These are phyloP conservation scores for Gossypium ekmanianum DNA, from an alignment of 345 rosid genomes.

Conservation along the genomic window DNA sequence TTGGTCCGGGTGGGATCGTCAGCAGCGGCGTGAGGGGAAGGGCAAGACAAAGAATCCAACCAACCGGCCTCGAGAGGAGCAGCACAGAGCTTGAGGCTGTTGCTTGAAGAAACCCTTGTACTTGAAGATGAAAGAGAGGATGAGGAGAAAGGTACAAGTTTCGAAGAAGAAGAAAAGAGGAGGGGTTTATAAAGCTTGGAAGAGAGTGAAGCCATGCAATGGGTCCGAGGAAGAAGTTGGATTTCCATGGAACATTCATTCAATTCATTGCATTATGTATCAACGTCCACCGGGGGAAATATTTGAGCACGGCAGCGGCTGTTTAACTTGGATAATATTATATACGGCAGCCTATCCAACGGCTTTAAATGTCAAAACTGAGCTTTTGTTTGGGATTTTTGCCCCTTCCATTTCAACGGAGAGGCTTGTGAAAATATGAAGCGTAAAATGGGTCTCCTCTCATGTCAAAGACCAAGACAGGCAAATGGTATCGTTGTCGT, in stretches of 20 bases:
- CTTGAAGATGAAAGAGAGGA: slow-evolving; percentile 6
- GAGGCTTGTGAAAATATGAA: too few relatives aligned
- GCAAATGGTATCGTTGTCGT: too few relatives aligned
- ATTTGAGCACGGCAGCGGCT: background rate
- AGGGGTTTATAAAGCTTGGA: slow-evolving; percentile 34
- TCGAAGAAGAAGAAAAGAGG: slow-evolving; percentile 8
- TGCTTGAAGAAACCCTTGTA: slow-evolving; percentile 10
- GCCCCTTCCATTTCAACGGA: too few relatives aligned
- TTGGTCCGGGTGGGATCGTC: slow-evolving; percentile 16
- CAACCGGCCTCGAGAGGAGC: slow-evolving; percentile 50
- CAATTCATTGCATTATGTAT: background rate
- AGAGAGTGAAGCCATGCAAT: slow-evolving; percentile 27
- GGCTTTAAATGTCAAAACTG: background rate
- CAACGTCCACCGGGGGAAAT: background rate
- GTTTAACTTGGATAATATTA: background rate
- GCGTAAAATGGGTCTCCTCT: too few relatives aligned
- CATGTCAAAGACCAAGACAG: too few relatives aligned
- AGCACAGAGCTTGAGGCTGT: slow-evolving; percentile 22
- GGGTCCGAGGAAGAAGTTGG: slow-evolving; percentile 13
- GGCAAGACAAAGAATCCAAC: slow-evolving; percentile 60
- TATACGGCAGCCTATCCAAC: background rate
- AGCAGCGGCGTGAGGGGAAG: slow-evolving; percentile 5
- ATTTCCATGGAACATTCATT: slow-evolving; percentile 14
- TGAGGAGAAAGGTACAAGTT: slow-evolving; percentile 2
- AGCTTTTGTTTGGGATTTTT: background rate